Evolutionary conservation across 2,329 filamentous ascomycete genomes (phyloP).

Genomic region (Epichloe typhina): DNA sequence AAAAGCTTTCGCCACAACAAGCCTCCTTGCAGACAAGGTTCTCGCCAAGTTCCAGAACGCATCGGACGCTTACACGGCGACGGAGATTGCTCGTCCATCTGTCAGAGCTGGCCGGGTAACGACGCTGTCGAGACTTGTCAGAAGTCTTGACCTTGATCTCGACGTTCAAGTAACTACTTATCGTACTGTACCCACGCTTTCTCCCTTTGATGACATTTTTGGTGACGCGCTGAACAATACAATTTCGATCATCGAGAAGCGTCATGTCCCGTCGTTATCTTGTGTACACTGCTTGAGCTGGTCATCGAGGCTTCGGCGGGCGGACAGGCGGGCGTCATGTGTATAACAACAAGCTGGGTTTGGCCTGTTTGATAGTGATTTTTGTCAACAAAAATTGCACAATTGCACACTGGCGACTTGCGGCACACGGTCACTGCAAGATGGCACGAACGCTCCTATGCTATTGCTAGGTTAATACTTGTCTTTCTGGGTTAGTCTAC

Average conservation of each 20-base stretch:
- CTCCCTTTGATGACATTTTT: too few relatives aligned
- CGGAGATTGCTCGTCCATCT: background rate
- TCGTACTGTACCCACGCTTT: too few relatives aligned
- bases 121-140: background rate
- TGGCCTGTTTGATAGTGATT: background rate
- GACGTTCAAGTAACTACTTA: background rate
- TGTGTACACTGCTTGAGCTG: too few relatives aligned
- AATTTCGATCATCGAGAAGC: too few relatives aligned
- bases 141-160: background rate
- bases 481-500: background rate
- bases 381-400: background rate
- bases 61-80: background rate
- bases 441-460: background rate
- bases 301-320: too few relatives aligned
- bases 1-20: background rate
- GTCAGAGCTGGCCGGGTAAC: background rate
- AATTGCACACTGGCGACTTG: background rate
- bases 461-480: conserved; percentile 1
- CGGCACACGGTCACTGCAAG: background rate
- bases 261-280: too few relatives aligned
- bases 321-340: too few relatives aligned
- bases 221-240: too few relatives aligned
- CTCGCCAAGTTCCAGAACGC: background rate
- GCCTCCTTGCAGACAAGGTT: background rate
- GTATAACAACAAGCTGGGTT: too few relatives aligned